These are phyloP conservation scores for Panus rudis DNA, from an alignment of 768 basidiomycete genomes.

Conservation along the genomic window DNA sequence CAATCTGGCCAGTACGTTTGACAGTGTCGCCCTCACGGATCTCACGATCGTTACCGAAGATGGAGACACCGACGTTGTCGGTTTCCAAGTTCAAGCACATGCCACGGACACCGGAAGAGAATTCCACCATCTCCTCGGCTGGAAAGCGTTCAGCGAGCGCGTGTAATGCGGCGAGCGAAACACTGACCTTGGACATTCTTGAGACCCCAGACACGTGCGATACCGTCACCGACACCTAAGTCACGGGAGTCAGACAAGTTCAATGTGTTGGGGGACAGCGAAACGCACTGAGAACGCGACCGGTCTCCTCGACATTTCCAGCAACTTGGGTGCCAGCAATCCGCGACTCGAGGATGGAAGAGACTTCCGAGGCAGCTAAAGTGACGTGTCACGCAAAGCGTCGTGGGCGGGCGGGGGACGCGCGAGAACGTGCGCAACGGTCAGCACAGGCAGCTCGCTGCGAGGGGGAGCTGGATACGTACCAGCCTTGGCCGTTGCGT, in stretches of 20 bases:
- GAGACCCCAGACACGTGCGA: constrained; percentile 98
- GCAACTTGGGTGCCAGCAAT: constrained; percentile 89
- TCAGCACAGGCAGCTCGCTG: background rate
- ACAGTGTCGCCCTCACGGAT: constrained; percentile 99
- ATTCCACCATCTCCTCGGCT: constrained; percentile 99
- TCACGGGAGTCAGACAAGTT: constrained; percentile 18
- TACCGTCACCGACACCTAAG: constrained; percentile 98
- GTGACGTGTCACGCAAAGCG: constrained; percentile 27
- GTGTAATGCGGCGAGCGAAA: constrained; percentile 17
- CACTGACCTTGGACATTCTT: constrained; percentile 90
- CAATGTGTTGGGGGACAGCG: constrained; percentile 13
- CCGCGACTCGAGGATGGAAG: constrained; percentile 97
- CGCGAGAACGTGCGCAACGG: constrained; percentile 6
- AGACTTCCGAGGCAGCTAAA: constrained; percentile 96
- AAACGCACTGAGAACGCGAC: constrained; percentile 90
- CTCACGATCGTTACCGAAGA: constrained; percentile 96
- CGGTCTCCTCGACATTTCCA: constrained; percentile 97
- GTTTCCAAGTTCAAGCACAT: constrained; percentile 99
- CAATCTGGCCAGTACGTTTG: constrained; percentile 99
- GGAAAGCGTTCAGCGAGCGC: constrained; percentile 12
- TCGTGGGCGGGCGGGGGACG: no score
- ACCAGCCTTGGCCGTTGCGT: constrained; percentile 99
- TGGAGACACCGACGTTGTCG: constrained; percentile 99
- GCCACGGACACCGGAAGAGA: constrained; percentile 98
- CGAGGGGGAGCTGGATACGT: constrained; percentile 21